Percentiles rank a stretch among this genome's conserved stretches.
phyloP scores from a whole-genome alignment of 768 basidiomycete species.

The Sarcodon aspratus region DNA sequence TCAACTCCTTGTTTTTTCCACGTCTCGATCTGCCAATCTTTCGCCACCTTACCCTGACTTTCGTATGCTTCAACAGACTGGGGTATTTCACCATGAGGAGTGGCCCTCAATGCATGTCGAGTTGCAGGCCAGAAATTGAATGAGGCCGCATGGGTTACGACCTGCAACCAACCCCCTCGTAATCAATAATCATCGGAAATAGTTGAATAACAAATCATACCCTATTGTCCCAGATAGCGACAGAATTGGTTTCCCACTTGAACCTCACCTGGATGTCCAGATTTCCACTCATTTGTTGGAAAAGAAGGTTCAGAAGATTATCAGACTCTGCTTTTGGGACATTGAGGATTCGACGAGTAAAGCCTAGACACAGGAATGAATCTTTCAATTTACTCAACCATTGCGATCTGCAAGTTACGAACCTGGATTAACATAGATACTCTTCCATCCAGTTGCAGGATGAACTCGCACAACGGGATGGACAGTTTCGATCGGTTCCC shows the following conservation, averaged over 20 bases:
- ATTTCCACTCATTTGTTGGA: conserved; percentile 54
- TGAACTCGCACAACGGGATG: conserved; percentile 82
- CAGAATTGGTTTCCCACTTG: conserved; percentile 64
- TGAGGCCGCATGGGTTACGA: conserved; percentile 68
- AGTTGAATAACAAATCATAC: conserved; percentile 23
- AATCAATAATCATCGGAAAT: neutral
- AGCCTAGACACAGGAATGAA: conserved; percentile 30
- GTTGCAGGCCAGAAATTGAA: conserved; percentile 76
- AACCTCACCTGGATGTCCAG: conserved; percentile 69
- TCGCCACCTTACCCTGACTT: conserved; percentile 53
- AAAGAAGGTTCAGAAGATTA: conserved; percentile 55
- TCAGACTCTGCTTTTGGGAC: conserved; percentile 81
- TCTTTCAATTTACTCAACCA: too few species aligned
- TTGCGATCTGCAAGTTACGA: conserved; percentile 4
- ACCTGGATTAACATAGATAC: conserved; percentile 73
- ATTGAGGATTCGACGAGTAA: conserved; percentile 69
- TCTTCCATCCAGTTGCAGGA: conserved; percentile 79
- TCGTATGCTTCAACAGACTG: conserved; percentile 68
- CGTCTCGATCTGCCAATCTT: conserved; percentile 62
- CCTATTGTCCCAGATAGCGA: conserved; percentile 86
- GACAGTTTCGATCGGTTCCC: conserved; percentile 54
- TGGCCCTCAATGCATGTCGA: conserved; percentile 71
- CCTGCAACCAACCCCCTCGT: conserved; percentile 18
- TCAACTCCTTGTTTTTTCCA: conserved; percentile 57
- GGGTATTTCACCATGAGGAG: conserved; percentile 73